phyloP scores from a whole-genome alignment of 805 yeast species.

The Monosporozyma yasuniensis region DNA sequence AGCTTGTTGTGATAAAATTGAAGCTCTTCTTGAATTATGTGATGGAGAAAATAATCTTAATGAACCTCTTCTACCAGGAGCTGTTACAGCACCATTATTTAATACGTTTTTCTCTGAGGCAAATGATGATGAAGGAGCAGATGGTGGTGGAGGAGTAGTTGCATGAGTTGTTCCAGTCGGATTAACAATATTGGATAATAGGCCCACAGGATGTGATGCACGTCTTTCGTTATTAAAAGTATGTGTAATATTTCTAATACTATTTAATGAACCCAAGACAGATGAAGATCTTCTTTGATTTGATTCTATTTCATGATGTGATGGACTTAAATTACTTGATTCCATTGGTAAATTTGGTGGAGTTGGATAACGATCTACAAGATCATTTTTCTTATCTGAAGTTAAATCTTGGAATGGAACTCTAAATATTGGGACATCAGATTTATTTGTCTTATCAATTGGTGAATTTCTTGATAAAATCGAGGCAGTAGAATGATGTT shows the following conservation, averaged over 20 bases:
- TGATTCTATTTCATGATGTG: neutral
- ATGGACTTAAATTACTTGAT: neutral
- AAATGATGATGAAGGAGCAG: neutral
- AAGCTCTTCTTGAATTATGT: constrained; percentile 32
- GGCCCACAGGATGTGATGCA: constrained; percentile 5
- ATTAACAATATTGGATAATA: neutral
- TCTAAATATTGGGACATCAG: constrained; percentile 41
- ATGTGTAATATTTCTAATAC: neutral
- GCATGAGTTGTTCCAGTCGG: neutral
- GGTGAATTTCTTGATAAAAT: neutral
- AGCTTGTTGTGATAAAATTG: constrained; percentile 28
- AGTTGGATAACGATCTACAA: neutral
- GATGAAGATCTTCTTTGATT: constrained; percentile 1
- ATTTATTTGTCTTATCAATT: neutral
- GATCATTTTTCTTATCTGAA: neutral
- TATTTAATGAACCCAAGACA: neutral
- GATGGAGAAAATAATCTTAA: constrained; percentile 8
- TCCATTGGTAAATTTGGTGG: neutral
- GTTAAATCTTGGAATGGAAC: constrained; percentile 54
- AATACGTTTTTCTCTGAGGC: neutral
- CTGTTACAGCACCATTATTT: neutral
- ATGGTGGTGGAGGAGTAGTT: too few relatives aligned
- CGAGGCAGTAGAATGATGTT: too few relatives aligned
- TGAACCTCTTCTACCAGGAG: constrained; percentile 7
- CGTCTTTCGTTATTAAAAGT: neutral